Conservation (phyloP, 192 early-diverging fungal species). For the Anaeromyces robustus region DNA sequence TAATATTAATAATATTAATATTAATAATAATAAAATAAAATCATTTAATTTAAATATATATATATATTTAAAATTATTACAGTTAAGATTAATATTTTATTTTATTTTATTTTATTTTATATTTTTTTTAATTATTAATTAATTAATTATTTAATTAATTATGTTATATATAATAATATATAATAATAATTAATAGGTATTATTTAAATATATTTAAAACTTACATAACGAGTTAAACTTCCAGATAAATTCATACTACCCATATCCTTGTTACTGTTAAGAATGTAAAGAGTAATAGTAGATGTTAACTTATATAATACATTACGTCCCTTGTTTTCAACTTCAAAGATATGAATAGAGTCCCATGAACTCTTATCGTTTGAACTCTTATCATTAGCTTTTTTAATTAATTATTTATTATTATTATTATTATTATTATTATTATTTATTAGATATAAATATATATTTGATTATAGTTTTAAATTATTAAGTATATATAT, state of each 20-base stretch:
- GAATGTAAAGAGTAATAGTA: constrained; percentile 86
- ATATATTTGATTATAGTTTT: too few species aligned
- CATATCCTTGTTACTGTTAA: constrained; percentile 40
- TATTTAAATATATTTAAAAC: too few species aligned
- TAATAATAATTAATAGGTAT: too few species aligned
- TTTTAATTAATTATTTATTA: not conserved
- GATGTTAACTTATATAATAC: constrained; percentile 95
- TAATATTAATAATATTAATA: not conserved
- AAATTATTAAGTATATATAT: too few species aligned
- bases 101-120: too few species aligned
- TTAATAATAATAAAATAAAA: not conserved
- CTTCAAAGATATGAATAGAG: constrained; percentile 93
- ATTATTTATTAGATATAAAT: too few species aligned
- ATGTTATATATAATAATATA: too few species aligned
- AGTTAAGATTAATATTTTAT: too few species aligned
- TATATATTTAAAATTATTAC: not conserved
- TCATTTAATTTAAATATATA: not conserved
- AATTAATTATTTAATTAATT: too few species aligned
- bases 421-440: too few species aligned
- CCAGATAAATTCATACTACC: constrained; percentile 76
- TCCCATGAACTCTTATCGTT: constrained; percentile 80
- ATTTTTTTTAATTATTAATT: too few species aligned
- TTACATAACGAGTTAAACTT: constrained; percentile 80
- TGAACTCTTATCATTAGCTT: not conserved
- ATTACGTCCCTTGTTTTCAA: constrained; percentile 55